These are phyloP conservation scores for Cryoendolithus antarcticus DNA, from an alignment of 2,329 filamentous ascomycete genomes.

Conservation along the genomic window DNA sequence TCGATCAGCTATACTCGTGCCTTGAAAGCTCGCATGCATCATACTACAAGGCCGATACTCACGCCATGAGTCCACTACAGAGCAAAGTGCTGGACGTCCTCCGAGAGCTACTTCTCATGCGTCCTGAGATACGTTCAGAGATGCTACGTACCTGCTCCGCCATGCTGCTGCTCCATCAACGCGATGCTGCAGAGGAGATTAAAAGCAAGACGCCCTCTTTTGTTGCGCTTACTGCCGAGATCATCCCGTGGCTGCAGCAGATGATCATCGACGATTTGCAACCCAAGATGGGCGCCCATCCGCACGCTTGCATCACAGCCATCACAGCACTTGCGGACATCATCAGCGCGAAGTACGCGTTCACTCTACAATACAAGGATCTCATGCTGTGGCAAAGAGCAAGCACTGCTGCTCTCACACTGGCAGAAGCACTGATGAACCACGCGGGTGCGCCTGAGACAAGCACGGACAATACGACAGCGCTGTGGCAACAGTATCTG, in stretches of 20 bases:
- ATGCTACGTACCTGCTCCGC: slow-evolving; percentile 26
- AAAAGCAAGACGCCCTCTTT: slow-evolving; percentile 55
- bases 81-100: slow-evolving; percentile 51
- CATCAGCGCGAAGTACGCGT: slow-evolving; percentile 69
- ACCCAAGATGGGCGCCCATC: neutral
- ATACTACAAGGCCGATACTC: slow-evolving; percentile 58
- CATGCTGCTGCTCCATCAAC: slow-evolving; percentile 49
- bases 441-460: slow-evolving; percentile 23
- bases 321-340: slow-evolving; percentile 57
- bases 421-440: slow-evolving; percentile 55
- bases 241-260: slow-evolving; percentile 57
- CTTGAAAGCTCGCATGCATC: slow-evolving; percentile 57
- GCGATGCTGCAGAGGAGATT: slow-evolving; percentile 12
- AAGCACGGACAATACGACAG: slow-evolving; percentile 26
- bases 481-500: slow-evolving; percentile 51
- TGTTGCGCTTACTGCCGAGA: slow-evolving; percentile 74
- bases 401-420: slow-evolving; percentile 55
- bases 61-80: slow-evolving; percentile 62
- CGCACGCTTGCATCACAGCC: slow-evolving; percentile 47
- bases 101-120: no score
- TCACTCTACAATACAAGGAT: slow-evolving; percentile 57
- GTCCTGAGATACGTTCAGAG: slow-evolving; percentile 49
- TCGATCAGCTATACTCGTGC: slow-evolving; percentile 57
- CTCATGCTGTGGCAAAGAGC: slow-evolving; percentile 68
- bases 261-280: slow-evolving; percentile 34